Evolutionary conservation across 1,284 basidiomycete genomes (phyloP), one percentile per base, ranked within the genome.

Genomic region (Afroboletus lepidellus): DNA sequence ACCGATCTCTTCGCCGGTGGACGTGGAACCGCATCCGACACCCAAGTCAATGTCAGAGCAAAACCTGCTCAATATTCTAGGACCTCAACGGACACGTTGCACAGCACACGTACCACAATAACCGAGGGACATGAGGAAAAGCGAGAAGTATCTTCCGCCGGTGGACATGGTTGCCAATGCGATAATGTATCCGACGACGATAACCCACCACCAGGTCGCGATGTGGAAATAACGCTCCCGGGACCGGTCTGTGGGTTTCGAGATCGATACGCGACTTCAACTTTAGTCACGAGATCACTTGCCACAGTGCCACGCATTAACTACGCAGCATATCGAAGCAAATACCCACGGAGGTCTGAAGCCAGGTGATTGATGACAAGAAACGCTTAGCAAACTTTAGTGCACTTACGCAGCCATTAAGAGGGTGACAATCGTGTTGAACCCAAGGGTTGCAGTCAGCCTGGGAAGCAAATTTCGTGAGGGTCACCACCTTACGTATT

Each of bases 221-320:
- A 87, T 77, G 63, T 90, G 87, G 72, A 85, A 84, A 70, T 79
- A 89, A 5, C 84, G 77, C 60, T 86, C 85, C 1, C 84, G 83
- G 3, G 80, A 81, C 43, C 71, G 72, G 56, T 85, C 82, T 81
- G 47, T 20, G 32, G 8, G 13, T n/a, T 3, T 13, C 8, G 27
- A 36, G 20, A 23, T 58, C 3, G 48, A 12, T 25, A 49, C 36
- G 32, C 50, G 41, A 38, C 46, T n/a, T 55, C 29, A 8, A 7
- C 18, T 23, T n/a, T 23, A 34, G 37, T 2, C 12, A 4, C 5
- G 8, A 46, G 34, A 51, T 51, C 61, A 59, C 72, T 57, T 57
- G 77, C 85, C 85, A 21, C 83, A 80, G 65, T 88, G 78, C 77
- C 83, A 83, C 3, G 86, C 83, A 62, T 80, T 85, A 43, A 80